Evolutionary conservation across 148 eudicot genomes (phyloP).

Genomic region (Rhododendron simsii): DNA sequence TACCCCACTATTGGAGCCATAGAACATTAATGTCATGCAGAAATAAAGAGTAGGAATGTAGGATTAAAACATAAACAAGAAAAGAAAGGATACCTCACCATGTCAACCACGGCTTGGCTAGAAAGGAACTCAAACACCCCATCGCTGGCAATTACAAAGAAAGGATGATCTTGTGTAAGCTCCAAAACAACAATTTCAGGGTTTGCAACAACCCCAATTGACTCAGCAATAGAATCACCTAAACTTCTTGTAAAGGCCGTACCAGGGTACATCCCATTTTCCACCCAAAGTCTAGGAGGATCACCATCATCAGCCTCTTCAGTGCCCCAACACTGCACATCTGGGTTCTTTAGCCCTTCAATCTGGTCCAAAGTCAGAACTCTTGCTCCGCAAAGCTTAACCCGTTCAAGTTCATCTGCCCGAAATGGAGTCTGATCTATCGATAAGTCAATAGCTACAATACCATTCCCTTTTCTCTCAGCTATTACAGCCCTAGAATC

Average conservation of each 20-base stretch:
- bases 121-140: slow-evolving; percentile 97
- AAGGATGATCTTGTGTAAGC: slow-evolving; percentile 75
- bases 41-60: not conserved
- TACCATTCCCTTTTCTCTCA: slow-evolving; percentile 70
- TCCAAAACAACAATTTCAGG: slow-evolving; percentile 90
- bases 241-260: slow-evolving; percentile 95
- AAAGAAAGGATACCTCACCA: slow-evolving; percentile 53
- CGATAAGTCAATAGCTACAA: slow-evolving; percentile 83
- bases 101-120: slow-evolving; percentile 95
- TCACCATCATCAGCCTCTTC: slow-evolving; percentile 99
- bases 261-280: slow-evolving; percentile 97
- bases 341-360: slow-evolving; percentile 93
- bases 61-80: not conserved
- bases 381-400: slow-evolving; percentile 88
- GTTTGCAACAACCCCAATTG: slow-evolving; percentile 85
- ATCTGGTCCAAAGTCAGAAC: slow-evolving; percentile 99
- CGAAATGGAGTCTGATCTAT: slow-evolving; percentile 95
- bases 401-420: slow-evolving; percentile 82
- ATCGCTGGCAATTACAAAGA: slow-evolving; percentile 96
- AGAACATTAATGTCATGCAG: not conserved
- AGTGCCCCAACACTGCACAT: slow-evolving; percentile 91
- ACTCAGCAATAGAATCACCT: slow-evolving; percentile 95
- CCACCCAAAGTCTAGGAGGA: slow-evolving; percentile 98
- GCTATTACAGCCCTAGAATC: slow-evolving; percentile 96
- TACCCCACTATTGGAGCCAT: not conserved